phyloP scores from a whole-genome alignment of 208 protist genomes.

The Crithidia acanthocephali region DNA sequence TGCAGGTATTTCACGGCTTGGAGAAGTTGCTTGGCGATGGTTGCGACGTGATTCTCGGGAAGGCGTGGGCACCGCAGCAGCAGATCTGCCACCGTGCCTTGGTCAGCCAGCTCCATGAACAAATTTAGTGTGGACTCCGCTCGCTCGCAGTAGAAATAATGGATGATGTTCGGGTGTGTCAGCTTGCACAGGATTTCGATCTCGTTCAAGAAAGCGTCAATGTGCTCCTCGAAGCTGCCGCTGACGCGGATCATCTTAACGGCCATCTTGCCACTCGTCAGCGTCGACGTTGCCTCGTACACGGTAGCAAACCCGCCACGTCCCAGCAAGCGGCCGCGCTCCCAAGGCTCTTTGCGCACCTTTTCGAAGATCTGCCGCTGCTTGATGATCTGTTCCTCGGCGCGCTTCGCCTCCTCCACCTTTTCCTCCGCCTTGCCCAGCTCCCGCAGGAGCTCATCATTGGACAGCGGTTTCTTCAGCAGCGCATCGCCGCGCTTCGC shows the following conservation, averaged over 20 bases:
- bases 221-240: constrained; percentile 59
- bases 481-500: constrained; percentile 44
- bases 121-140: constrained; percentile 62
- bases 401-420: constrained; percentile 50
- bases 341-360: constrained; percentile 72
- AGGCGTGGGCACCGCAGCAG: constrained; percentile 48
- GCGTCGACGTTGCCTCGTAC: constrained; percentile 68
- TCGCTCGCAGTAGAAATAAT: constrained; percentile 85
- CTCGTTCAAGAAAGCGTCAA: constrained; percentile 76
- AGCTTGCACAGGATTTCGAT: constrained; percentile 72
- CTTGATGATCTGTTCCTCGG: constrained; percentile 57
- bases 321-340: constrained; percentile 59
- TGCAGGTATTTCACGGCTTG: constrained; percentile 78
- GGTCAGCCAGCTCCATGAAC: constrained; percentile 82
- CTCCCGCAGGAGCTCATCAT: constrained; percentile 41
- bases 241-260: constrained; percentile 76
- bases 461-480: constrained; percentile 53
- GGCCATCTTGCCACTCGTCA: constrained; percentile 86
- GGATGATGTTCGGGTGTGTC: constrained; percentile 82
- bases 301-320: constrained; percentile 74
- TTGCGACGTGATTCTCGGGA: constrained; percentile 51
- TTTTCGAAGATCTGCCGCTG: constrained; percentile 54
- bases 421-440: constrained; percentile 44
- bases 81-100: constrained; percentile 63
- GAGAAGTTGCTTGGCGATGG: constrained; percentile 72